phyloP scores from a whole-genome alignment of 257 asterid species.

The Fraxinus quadrangulata region DNA sequence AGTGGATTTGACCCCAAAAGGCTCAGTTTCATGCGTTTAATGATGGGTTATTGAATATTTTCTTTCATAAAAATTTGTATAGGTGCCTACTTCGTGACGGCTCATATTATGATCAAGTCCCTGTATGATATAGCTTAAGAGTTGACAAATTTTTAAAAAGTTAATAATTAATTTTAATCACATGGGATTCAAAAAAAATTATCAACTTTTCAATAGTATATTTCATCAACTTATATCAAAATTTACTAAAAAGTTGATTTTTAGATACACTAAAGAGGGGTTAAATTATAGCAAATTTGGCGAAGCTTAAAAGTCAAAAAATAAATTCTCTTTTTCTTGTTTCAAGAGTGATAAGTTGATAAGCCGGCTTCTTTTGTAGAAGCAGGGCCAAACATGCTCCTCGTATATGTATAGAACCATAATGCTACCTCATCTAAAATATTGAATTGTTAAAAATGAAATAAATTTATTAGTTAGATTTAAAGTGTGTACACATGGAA shows the following conservation, averaged over 20 bases:
- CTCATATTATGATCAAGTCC: background rate
- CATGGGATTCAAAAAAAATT: too few relatives aligned
- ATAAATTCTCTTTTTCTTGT: background rate
- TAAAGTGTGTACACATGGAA: background rate
- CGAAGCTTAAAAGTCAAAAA: background rate
- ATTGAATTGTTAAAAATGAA: too few relatives aligned
- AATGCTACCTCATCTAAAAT: too few relatives aligned
- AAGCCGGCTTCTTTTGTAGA: background rate
- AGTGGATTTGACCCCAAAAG: slow-evolving; percentile 18
- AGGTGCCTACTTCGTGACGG: background rate
- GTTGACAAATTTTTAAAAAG: too few relatives aligned
- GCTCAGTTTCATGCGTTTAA: slow-evolving; percentile 30
- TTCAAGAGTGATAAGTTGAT: background rate
- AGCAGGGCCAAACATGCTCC: background rate
- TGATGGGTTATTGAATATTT: background rate
- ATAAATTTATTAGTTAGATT: too few relatives aligned
- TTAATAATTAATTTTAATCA: too few relatives aligned
- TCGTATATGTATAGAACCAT: background rate
- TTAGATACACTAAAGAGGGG: too few relatives aligned
- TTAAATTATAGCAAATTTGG: background rate
- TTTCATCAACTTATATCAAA: too few relatives aligned
- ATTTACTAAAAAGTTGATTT: too few relatives aligned
- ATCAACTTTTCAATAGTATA: too few relatives aligned
- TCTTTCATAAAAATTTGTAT: background rate
- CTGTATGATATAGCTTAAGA: too few relatives aligned